phyloP scores from a whole-genome alignment of 768 basidiomycete species.

The Russula sp. region DNA sequence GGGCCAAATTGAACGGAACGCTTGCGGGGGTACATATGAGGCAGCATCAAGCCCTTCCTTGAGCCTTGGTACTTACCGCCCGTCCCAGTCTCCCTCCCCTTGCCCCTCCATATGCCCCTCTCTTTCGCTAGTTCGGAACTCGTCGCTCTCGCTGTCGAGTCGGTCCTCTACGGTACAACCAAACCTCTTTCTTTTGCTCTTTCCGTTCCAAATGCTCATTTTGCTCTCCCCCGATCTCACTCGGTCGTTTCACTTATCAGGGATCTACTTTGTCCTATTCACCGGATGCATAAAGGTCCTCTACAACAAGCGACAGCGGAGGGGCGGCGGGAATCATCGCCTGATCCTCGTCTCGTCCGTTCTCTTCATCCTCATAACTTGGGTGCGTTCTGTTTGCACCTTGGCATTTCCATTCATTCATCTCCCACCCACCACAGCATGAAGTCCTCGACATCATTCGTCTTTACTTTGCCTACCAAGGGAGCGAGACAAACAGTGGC shows the following conservation, averaged over 20 bases:
- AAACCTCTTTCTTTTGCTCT: no score
- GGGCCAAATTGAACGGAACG: no score
- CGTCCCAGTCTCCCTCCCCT: neutral
- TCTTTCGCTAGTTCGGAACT: constrained; percentile 14
- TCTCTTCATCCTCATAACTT: constrained; percentile 15
- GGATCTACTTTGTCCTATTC: constrained; percentile 13
- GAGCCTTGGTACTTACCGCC: constrained; percentile 7
- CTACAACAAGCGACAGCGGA: constrained; percentile 4
- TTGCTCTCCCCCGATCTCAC: neutral
- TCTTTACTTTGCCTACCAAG: neutral
- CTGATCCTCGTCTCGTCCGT: constrained; percentile 4
- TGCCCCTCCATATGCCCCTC: neutral
- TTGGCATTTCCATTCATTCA: neutral
- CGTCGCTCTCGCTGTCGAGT: constrained; percentile 13
- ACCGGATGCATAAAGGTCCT: constrained; percentile 14
- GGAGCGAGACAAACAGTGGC: neutral
- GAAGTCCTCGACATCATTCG: constrained; percentile 7
- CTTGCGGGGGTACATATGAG: constrained; percentile 13
- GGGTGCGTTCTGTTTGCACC: neutral
- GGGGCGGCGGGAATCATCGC: constrained; percentile 11
- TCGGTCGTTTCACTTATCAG: neutral
- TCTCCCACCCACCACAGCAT: neutral
- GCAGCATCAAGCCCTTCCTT: constrained; percentile 6
- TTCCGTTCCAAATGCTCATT: no score
- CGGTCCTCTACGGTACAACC: constrained; percentile 12